These are phyloP conservation scores for Auricularia sp. DNA, from an alignment of 768 basidiomycete genomes.

Conservation along the genomic window DNA sequence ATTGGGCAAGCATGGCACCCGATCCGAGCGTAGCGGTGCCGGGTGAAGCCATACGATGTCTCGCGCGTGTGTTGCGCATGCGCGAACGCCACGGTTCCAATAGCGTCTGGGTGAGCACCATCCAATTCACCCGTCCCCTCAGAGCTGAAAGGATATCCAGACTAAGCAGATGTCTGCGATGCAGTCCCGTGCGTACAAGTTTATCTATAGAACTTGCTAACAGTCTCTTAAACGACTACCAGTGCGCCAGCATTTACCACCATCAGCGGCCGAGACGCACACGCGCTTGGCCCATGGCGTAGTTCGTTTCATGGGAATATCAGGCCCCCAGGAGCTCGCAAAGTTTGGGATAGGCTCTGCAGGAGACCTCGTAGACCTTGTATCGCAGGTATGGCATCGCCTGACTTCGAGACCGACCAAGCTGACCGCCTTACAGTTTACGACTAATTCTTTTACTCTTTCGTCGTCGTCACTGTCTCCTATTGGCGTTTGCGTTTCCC, in stretches of 20 bases:
- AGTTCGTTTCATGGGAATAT: conserved; percentile 56
- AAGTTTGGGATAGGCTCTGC: conserved; percentile 46
- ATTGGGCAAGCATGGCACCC: conserved; percentile 43
- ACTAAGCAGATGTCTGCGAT: conserved; percentile 52
- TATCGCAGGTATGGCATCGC: conserved; percentile 49
- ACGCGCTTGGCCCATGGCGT: conserved; percentile 65
- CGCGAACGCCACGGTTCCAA: conserved; percentile 43
- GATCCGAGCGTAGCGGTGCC: conserved; percentile 43
- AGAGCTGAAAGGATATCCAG: conserved; percentile 18
- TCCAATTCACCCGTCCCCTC: not conserved
- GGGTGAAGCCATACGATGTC: conserved; percentile 66
- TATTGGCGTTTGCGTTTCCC: conserved; percentile 77
- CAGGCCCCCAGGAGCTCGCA: conserved; percentile 47
- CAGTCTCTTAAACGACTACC: not conserved
- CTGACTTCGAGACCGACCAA: not conserved
- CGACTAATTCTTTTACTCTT: conserved; percentile 83
- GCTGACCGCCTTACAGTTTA: conserved; percentile 46
- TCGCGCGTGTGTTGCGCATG: conserved; percentile 66
- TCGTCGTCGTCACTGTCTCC: conserved; percentile 69
- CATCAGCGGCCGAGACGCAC: conserved; percentile 42
- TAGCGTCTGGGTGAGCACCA: conserved; percentile 44
- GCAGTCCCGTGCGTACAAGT: conserved; percentile 62
- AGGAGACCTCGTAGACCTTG: conserved; percentile 55
- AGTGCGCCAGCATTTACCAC: conserved; percentile 51
- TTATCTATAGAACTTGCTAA: not conserved